phyloP scores from a whole-genome alignment of 2,329 filamentous ascomycete species.

The Monosporascus sp. region DNA sequence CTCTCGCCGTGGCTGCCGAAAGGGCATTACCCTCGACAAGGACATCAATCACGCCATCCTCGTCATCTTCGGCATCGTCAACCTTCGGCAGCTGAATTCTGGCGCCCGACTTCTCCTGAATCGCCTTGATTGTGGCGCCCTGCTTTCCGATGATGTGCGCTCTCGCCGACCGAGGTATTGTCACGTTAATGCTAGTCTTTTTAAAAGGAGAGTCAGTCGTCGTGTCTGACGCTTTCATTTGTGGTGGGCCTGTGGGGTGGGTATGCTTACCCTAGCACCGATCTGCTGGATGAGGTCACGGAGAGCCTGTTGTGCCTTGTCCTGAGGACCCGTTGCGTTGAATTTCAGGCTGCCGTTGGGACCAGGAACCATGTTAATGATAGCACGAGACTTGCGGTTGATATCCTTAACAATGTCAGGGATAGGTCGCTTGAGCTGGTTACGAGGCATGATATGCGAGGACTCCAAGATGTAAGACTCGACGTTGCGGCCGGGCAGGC shows the following conservation, averaged over 20 bases:
- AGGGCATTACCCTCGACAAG: conserved; percentile 86
- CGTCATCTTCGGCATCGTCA: conserved; percentile 68
- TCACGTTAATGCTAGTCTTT: conserved; percentile 59
- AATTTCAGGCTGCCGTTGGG: conserved; percentile 71
- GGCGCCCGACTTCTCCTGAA: conserved; percentile 86
- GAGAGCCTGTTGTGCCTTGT: conserved; percentile 80
- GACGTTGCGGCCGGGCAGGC: conserved; percentile 75
- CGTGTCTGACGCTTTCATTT: too few species aligned
- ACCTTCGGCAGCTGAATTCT: conserved; percentile 83
- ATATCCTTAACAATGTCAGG: conserved; percentile 84
- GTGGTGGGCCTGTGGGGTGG: not conserved
- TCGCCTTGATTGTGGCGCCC: conserved; percentile 82
- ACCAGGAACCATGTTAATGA: conserved; percentile 70
- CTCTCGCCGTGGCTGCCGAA: conserved; percentile 75
- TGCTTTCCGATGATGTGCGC: conserved; percentile 90
- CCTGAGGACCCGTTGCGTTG: conserved; percentile 76
- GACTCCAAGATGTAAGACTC: conserved; percentile 71
- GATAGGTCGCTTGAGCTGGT: conserved; percentile 78
- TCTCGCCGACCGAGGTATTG: conserved; percentile 77
- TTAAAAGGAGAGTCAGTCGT: not conserved
- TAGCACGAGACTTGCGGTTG: conserved; percentile 85
- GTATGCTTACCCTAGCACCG: conserved; percentile 70
- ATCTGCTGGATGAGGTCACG: conserved; percentile 86
- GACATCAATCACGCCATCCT: conserved; percentile 80
- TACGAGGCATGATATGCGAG: conserved; percentile 69